A percentile compares a stretch with the other conserved stretches of the same genome.
Evolutionary conservation across 495 filamentous ascomycete species (phyloP).

Genomic region (Cenococcum geophilum): DNA sequence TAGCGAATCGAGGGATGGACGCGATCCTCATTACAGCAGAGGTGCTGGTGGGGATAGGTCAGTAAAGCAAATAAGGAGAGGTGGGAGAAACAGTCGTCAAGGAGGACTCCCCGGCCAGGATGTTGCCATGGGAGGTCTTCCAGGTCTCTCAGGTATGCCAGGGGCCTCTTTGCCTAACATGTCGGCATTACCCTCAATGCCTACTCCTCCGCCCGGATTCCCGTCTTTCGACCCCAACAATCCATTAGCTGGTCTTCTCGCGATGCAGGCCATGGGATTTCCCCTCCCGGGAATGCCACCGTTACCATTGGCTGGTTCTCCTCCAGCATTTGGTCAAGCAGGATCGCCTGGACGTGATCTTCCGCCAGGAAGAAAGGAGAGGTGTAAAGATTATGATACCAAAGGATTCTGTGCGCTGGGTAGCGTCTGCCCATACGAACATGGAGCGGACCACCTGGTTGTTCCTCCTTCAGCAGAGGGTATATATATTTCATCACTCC

Average conservation of each 20-base stretch:
- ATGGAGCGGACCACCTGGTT: constrained; percentile 56
- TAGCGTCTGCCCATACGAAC: constrained; percentile 72
- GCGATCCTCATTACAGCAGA: constrained; percentile 42
- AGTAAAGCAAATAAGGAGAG: constrained; percentile 69
- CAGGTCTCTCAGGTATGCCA: neutral
- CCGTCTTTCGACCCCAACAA: constrained; percentile 56
- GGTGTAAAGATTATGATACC: constrained; percentile 81
- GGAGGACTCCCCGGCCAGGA: constrained; percentile 7
- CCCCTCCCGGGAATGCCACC: constrained; percentile 52
- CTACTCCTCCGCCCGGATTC: constrained; percentile 40
- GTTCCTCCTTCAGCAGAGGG: constrained; percentile 49
- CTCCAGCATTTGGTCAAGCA: constrained; percentile 27
- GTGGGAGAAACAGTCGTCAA: constrained; percentile 29
- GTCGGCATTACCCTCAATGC: constrained; percentile 44
- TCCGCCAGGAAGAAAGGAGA: constrained; percentile 43
- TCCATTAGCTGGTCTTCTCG: constrained; percentile 63
- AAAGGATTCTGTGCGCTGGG: constrained; percentile 82
- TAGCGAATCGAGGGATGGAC: constrained; percentile 31
- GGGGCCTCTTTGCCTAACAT: constrained; percentile 40
- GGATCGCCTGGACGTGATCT: constrained; percentile 30
- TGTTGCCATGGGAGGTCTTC: neutral
- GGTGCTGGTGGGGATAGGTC: constrained; percentile 44
- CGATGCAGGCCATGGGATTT: constrained; percentile 63
- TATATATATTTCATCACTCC: constrained; percentile 33
- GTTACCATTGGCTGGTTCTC: constrained; percentile 35